These are phyloP conservation scores for Xylaria palmicola DNA, from an alignment of 495 filamentous ascomycete species.

Conservation along the genomic window DNA sequence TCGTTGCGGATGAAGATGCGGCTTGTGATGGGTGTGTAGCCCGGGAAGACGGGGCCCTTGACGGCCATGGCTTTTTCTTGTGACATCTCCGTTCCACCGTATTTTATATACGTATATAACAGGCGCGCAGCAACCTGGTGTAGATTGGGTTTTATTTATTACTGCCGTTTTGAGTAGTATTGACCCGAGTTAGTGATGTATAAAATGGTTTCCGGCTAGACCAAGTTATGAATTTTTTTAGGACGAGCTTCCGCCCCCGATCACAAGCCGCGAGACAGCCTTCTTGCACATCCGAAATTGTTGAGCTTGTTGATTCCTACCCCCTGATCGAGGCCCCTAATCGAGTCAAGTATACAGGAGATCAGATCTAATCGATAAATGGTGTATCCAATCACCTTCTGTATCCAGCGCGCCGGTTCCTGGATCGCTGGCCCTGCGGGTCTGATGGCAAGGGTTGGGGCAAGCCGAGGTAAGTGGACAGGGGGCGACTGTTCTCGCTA, in stretches of 20 bases:
- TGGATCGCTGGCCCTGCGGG: neutral
- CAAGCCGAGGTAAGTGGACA: slow-evolving; percentile 14
- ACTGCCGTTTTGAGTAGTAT: neutral
- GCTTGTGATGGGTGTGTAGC: slow-evolving; percentile 39
- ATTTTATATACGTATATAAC: neutral
- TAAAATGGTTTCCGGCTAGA: neutral
- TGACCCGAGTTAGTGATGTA: neutral
- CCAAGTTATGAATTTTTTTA: neutral
- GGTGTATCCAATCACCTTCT: neutral
- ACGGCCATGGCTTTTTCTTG: slow-evolving; percentile 15
- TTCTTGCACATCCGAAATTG: slow-evolving; percentile 6
- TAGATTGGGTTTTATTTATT: neutral
- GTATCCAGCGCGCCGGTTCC: neutral
- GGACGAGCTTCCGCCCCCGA: neutral
- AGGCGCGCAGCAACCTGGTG: neutral
- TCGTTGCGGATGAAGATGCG: slow-evolving; percentile 38
- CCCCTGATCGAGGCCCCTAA: too few relatives aligned
- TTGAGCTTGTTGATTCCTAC: slow-evolving; percentile 8
- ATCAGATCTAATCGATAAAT: slow-evolving; percentile 13
- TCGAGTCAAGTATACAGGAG: slow-evolving; percentile 1
- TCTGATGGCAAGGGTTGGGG: neutral
- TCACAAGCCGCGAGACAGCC: slow-evolving; percentile 1
- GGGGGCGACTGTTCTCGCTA: neutral
- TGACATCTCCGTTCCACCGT: neutral
- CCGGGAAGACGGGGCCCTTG: slow-evolving; percentile 24